These are phyloP conservation scores for Ogataea paraovalis DNA, from an alignment of 805 yeast species.

Conservation along the genomic window DNA sequence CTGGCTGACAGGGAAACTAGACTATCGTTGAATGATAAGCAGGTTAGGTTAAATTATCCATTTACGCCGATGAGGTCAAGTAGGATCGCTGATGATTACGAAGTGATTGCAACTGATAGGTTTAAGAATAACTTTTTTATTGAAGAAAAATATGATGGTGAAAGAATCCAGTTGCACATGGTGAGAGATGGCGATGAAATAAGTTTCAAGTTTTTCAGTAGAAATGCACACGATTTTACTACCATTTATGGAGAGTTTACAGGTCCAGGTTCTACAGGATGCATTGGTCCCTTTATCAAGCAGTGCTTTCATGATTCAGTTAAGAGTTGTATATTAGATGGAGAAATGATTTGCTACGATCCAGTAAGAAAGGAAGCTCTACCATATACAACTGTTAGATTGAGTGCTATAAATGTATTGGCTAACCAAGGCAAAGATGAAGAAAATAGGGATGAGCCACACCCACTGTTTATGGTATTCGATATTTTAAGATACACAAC, in stretches of 20 bases:
- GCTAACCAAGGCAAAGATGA: slow-evolving; percentile 11
- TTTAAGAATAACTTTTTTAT: slow-evolving; percentile 51
- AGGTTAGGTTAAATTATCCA: slow-evolving; percentile 44
- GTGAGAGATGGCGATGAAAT: slow-evolving; percentile 36
- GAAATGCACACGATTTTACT: slow-evolving; percentile 73
- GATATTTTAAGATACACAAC: slow-evolving; percentile 66
- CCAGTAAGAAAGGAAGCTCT: slow-evolving; percentile 48
- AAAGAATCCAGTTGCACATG: slow-evolving; percentile 77
- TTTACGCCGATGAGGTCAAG: slow-evolving; percentile 78
- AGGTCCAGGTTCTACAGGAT: slow-evolving; percentile 19
- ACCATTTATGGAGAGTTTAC: slow-evolving; percentile 52
- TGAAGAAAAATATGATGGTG: slow-evolving; percentile 95
- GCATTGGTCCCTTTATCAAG: slow-evolving; percentile 32
- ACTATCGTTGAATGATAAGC: slow-evolving; percentile 37
- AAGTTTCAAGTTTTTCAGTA: slow-evolving; percentile 49
- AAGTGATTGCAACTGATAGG: slow-evolving; percentile 39
- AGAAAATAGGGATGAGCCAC: slow-evolving; percentile 22
- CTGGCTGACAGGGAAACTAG: slow-evolving; percentile 47
- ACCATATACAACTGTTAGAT: slow-evolving; percentile 79
- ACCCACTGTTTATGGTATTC: slow-evolving; percentile 62
- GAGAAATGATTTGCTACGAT: slow-evolving; percentile 92
- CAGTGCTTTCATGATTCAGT: slow-evolving; percentile 28
- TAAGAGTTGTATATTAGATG: slow-evolving; percentile 58
- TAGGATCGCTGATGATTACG: slow-evolving; percentile 48
- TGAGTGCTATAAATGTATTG: slow-evolving; percentile 57